Evolutionary conservation across 2,329 filamentous ascomycete species (phyloP).

Genomic region (Elsinoe perseae): DNA sequence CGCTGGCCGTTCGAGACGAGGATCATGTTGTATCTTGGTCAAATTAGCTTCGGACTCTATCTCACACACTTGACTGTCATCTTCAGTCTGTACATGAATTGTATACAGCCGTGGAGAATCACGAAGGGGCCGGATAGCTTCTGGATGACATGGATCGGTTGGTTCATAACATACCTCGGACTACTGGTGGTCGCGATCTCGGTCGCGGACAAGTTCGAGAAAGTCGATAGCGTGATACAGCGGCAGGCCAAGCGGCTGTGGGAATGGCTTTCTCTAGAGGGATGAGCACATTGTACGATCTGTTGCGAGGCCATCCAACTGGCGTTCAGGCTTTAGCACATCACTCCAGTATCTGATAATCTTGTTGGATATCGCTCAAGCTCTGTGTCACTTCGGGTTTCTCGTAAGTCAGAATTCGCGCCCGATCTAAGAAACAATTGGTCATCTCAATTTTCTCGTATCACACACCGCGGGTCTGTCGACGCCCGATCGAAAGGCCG

Average conservation of each 20-base stretch:
- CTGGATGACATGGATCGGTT: background rate
- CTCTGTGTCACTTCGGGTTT: too few species aligned
- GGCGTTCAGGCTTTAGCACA: too few species aligned
- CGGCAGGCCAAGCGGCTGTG: background rate
- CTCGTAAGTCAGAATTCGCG: too few species aligned
- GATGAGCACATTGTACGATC: background rate
- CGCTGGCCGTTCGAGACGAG: constrained; percentile 1
- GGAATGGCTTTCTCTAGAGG: background rate
- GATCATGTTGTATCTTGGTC: constrained; percentile 44
- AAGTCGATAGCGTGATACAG: background rate
- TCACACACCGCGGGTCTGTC: too few species aligned
- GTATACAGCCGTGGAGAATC: background rate
- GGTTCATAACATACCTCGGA: background rate
- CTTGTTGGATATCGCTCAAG: too few species aligned
- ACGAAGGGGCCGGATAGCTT: background rate
- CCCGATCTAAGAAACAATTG: too few species aligned
- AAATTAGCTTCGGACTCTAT: constrained; percentile 55
- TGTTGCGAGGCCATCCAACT: too few species aligned
- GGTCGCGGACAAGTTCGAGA: background rate
- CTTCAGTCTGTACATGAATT: background rate
- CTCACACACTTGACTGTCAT: constrained; percentile 51
- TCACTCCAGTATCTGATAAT: too few species aligned
- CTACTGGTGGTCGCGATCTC: background rate
- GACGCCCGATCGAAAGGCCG: too few species aligned
- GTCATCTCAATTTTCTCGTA: too few species aligned